Evolutionary conservation across 2,329 filamentous ascomycete species (phyloP).

Genomic region (Orbilia brochopaga): DNA sequence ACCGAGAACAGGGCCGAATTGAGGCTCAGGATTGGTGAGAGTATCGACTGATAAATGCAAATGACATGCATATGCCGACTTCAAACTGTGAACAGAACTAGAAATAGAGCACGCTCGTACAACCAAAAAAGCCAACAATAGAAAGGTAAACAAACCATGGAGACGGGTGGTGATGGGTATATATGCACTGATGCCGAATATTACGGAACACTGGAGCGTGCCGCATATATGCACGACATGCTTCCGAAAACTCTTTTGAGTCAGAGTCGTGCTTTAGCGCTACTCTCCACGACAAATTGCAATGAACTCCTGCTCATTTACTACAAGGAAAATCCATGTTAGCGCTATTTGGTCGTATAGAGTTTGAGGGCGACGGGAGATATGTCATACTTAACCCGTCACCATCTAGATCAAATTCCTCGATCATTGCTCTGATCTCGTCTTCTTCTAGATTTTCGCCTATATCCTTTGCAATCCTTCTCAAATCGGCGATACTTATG

Average conservation of each 20-base stretch:
- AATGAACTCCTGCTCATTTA: conserved; percentile 72
- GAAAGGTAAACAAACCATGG: neutral
- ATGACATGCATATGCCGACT: neutral
- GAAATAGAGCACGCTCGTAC: neutral
- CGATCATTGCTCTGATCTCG: conserved; percentile 93
- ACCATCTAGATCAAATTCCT: conserved; percentile 94
- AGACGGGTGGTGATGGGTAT: neutral
- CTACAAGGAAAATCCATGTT: conserved; percentile 57
- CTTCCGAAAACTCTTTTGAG: no score
- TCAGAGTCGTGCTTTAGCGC: neutral
- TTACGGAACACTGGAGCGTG: no score
- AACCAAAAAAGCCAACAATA: neutral
- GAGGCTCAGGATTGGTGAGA: neutral
- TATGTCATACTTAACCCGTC: conserved; percentile 68
- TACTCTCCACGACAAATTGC: conserved; percentile 61
- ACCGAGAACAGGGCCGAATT: no score
- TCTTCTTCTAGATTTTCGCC: conserved; percentile 92
- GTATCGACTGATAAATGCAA: neutral
- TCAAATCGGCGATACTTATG: conserved; percentile 85
- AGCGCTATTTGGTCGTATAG: conserved; percentile 2
- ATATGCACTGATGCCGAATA: neutral
- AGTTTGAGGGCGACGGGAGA: neutral
- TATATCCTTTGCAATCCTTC: conserved; percentile 84
- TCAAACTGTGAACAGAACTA: neutral
- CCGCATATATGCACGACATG: no score